Evolutionary conservation across 352 stramenopile species (phyloP), one percentile per base, ranked within the genome.

Genomic region (Globisporangium yorkense): DNA sequence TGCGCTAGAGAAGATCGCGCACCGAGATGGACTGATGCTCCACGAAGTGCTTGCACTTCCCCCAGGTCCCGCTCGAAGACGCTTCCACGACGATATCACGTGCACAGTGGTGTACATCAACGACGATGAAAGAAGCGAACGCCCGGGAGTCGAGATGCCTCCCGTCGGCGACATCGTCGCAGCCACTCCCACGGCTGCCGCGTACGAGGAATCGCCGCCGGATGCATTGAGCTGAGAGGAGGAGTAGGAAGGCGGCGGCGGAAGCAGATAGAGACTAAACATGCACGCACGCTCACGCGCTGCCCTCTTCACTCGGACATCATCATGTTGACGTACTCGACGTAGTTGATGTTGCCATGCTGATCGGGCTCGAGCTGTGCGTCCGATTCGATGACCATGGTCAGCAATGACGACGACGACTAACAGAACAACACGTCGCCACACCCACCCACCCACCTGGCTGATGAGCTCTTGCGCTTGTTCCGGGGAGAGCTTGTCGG

Each of bases 271-370:
- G 21, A 59, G 39, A 33, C 54, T 48, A 13, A 9, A 55, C 45
- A 27, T 27, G 51, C 31, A 41, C 1, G 24, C 21, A 40, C 27
- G 9, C 9, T 8, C 31, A 15, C 33, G 50, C 18, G 5, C 7
- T 24, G 5, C 0, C 43, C 31, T 31, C 13, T 65, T 64, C 81
- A 90, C 69, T 93, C 78, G 15, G 74, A 81, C 89, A 97, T 97
- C 90, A 98, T 98, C 82, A 97, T 98, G 63, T 97, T 97, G 10
- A 98, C 85, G 66, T 97, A 98, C 52, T 97, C 88, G 18, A 92
- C 58, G 63, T 96, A 98, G 72, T 98, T 96, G 65, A 98, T 94
- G 62, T 96, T 84, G 20, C 90, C 92, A 46, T 96, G 81, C 48
- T 87, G 77, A 59, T 98, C 92, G 20, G 87, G 87, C 59, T 98